Evolutionary conservation across 164 flowering plant species (phyloP).

Genomic region (Aristolochia contorta): DNA sequence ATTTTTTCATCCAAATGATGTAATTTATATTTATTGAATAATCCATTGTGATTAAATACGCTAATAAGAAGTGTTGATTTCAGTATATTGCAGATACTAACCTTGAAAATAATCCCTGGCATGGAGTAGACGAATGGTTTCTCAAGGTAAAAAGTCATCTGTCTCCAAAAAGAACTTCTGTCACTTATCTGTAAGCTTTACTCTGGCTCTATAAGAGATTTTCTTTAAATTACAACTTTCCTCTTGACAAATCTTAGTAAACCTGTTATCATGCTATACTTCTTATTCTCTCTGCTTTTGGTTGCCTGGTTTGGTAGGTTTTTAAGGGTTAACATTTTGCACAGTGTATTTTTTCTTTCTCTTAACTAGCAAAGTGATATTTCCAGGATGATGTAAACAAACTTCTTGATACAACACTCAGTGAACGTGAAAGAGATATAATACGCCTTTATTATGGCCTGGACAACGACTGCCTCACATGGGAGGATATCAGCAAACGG

Average conservation of each 20-base stretch:
- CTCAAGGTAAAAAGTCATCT: conserved; percentile 52
- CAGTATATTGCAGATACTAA: conserved; percentile 87
- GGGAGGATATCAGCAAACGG: conserved; percentile 97
- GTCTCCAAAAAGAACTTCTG: background rate
- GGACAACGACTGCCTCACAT: conserved; percentile 72
- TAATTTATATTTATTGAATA: too few relatives aligned
- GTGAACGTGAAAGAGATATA: conserved; percentile 71
- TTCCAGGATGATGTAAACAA: conserved; percentile 78
- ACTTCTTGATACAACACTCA: conserved; percentile 52
- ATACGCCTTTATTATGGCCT: conserved; percentile 87
- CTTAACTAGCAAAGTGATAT: background rate
- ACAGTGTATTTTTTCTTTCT: background rate
- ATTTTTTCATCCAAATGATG: too few relatives aligned
- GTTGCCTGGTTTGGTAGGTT: too few relatives aligned
- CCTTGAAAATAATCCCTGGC: conserved; percentile 86
- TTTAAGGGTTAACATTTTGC: too few relatives aligned
- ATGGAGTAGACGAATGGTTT: conserved; percentile 76
- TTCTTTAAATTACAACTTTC: too few relatives aligned
- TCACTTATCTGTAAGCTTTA: too few relatives aligned
- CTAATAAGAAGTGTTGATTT: background rate
- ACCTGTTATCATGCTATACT: too few relatives aligned
- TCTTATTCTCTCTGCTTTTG: too few relatives aligned
- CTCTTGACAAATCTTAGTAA: too few relatives aligned
- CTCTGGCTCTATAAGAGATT: too few relatives aligned
- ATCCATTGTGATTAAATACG: too few relatives aligned